Evolutionary conservation across 2,329 filamentous ascomycete species (phyloP), one percentile per base, ranked within the genome.

Genomic region (Neophaeococcomyces aloes): DNA sequence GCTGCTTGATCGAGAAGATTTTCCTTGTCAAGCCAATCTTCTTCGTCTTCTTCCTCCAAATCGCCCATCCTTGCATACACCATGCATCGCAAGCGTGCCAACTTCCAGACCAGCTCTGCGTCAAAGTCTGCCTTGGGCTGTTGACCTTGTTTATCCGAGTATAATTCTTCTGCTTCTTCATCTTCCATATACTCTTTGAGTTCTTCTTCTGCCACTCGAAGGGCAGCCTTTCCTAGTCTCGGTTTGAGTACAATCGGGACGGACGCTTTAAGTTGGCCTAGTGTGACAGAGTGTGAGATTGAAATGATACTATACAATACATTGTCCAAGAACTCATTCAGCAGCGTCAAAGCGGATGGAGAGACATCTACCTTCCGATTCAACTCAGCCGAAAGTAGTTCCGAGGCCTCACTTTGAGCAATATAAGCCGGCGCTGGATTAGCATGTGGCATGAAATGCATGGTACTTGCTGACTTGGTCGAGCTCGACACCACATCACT

Each of bases 11-110:
- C 75, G 32, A 69, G 66, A 61, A 89, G 70, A 31, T 84, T 76
- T 45, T 91, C 86, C 56, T 86, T 79, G 51, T 87, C 79, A 59
- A 93, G 83, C 57, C 86, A 86, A 39, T 80, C 78, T 58, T 95
- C 89, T 62, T 96, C 91, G 53, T 98, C 91, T 53, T 96, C 88
- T 65, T 98, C 91, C 62, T 98, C 93, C 74, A 98, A 80, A 59
- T 98, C 89, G 34, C 91, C 91, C 5, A 98, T 70, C 7, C 91
- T 88, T 7, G 88, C 96, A 61, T 96, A 96, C 17, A 98, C 89
- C 91, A 98, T 98, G 62, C 91, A 94, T 48, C 91, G 79, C 56
- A 98, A 67, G 43, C 91, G 79, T 0, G 88, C 91, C 53, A 91
- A 77, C 67, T 93, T 95, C 88, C 91, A 98, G 14, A 88, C 81